Base-by-base conservation (phyloP, 495 filamentous ascomycete genomes). In the Cetradonia linearis region DNA sequence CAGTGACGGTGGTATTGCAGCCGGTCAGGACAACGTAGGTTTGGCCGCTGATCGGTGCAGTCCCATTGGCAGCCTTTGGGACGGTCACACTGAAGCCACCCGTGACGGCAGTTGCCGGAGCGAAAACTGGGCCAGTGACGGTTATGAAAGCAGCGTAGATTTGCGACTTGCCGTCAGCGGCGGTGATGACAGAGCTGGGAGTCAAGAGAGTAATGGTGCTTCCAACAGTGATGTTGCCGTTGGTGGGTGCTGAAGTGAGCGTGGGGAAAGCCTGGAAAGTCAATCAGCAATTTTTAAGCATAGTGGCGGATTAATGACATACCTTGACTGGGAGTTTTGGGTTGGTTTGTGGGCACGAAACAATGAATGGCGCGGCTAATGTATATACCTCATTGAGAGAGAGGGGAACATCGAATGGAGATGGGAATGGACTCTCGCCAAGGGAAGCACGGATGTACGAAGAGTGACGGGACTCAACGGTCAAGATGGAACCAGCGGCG, bases 401-500 rank as follows among this genome's bases (percentile, higher is more conserved):
- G 18, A 86, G 73, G 7, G 82, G 81, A 5, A 72, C 73, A 40
- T 84, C 83, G 66, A 84, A 83, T 1, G 81, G 69, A 50, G 80
- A 74, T 6, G 82, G 71, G 58, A 80, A 80, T 5, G 83, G 79
- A 20, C 67, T 67, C 52, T 79, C 67, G 10, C 72, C 68, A 10
- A 77, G 71, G 5, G 75, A 69, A 42, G 72, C 72, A 52, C 83
- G 81, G 55, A 85, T 73, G 68, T 79, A 81, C 8, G 82, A 71
- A 33, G 73, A 79, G 71, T 86, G 84, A 5, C 83, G 77, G 38
- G 81, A 75, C 63, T 86, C 84, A 25, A 83, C 73, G 47, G 83
- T 82, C 33, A 84, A 69, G 64, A 86, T 86, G 42, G 77, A 77
- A 30, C 77, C 82, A 9, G 83, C 83, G 5, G 78, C 81, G n/a